Evolutionary conservation across 441 rosid genomes (phyloP), one percentile per base, ranked within the genome.

Genomic region (Euphorbia schlechtendalii): DNA sequence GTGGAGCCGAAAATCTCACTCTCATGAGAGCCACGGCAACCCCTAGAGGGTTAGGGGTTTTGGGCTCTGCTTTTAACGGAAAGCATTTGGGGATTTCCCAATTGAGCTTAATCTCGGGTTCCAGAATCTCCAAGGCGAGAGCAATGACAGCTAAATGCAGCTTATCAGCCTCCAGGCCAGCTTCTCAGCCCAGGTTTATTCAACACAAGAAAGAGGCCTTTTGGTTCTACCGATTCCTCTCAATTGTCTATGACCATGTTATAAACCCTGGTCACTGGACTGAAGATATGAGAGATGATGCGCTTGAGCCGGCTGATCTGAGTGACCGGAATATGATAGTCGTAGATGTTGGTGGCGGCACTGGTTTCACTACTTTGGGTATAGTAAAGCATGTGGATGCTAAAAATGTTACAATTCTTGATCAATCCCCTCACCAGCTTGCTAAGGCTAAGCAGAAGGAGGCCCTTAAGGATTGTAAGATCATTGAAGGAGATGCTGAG

Each of bases 131-230:
- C 27, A 78, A 45, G 67, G 32, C 79, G n/a, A 77, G 67, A 54
- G 66, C 46, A 15, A 46, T 76, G 32, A 67, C 84, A 27, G 4
- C n/a, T n/a, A 90, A 75, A 25, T 86, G 96, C 77, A 83, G 83
- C 67, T 55, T 82, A 18, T 86, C 99, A 21, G 72, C 93, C 17
- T 77, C 99, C 4, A 78, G 96, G 67, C 96, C 99, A 38, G 82
- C 99, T 56, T 85, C 96, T n/a, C 96, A 90, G 75, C 97, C 96
- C 10, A 77, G 97, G 82, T 94, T 94, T 74, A 89, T 94, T 27
- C 99, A 94, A 69, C 97, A 94, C 87, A 94, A 94, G 73, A 87
- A 86, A 63, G 99, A 94, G 78, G 99, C 99, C n/a, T 87, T 88
- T 84, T 89, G 94, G 96, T 94, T 94, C 81, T 94, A 94, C 72